Conservation (phyloP, 2,329 filamentous ascomycete species). For the Microcera coccophila region DNA sequence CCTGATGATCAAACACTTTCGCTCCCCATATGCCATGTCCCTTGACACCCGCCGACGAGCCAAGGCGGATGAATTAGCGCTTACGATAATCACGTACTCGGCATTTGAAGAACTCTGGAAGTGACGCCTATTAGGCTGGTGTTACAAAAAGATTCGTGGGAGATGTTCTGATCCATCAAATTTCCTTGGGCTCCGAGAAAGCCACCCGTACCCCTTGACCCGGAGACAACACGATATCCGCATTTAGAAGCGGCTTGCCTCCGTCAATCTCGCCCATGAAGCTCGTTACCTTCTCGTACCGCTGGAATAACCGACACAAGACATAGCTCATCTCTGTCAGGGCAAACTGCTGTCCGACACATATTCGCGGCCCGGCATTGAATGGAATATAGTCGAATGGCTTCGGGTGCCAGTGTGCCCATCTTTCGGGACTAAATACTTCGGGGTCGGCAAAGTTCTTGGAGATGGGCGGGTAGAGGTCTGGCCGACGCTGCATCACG, state of each 20-base stretch:
- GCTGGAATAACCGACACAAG: conserved; percentile 67
- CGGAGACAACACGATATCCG: conserved; percentile 58
- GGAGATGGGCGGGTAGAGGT: conserved; percentile 54
- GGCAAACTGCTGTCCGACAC: conserved; percentile 78
- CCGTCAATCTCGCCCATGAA: conserved; percentile 54
- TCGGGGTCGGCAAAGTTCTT: conserved; percentile 43
- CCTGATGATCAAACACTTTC: too few species aligned
- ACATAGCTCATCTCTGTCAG: conserved; percentile 73
- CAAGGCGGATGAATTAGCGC: too few species aligned
- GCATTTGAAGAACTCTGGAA: background rate
- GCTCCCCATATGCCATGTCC: too few species aligned
- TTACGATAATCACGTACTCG: background rate
- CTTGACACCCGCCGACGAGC: too few species aligned
- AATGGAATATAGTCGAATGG: conserved; percentile 73
- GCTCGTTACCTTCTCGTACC: conserved; percentile 60
- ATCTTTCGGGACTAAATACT: conserved; percentile 63
- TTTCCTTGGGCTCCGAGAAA: conserved; percentile 48
- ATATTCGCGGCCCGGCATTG: conserved; percentile 70
- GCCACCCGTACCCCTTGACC: conserved; percentile 56
- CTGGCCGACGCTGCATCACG: conserved; percentile 66
- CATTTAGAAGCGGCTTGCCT: conserved; percentile 51
- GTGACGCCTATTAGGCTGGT: background rate
- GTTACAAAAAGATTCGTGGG: background rate
- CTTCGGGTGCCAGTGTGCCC: conserved; percentile 59
- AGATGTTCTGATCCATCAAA: conserved; percentile 5